Conservation (phyloP, 495 filamentous ascomycete species). For the Tuber indicum region DNA sequence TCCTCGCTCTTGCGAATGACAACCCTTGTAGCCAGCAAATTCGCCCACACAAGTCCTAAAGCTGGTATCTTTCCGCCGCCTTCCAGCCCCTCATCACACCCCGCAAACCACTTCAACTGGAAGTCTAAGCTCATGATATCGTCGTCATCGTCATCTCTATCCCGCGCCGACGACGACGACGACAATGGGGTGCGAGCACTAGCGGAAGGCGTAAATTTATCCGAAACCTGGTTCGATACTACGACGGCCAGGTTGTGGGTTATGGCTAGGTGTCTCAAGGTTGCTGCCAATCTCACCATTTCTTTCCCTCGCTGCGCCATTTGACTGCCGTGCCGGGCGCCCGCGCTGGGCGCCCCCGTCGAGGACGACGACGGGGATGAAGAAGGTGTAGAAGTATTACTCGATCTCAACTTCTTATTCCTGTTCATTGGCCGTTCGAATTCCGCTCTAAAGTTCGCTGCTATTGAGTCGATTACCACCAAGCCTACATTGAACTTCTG, state of each 20-base stretch:
- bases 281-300: conserved; percentile 66
- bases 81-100: conserved; percentile 67
- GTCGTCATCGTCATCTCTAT: not conserved
- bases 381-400: not conserved
- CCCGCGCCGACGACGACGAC: not conserved
- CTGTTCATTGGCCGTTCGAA: conserved; percentile 52
- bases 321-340: not conserved
- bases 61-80: conserved; percentile 66
- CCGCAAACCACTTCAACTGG: conserved; percentile 89
- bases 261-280: conserved; percentile 66
- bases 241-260: conserved; percentile 73
- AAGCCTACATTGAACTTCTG: conserved; percentile 66
- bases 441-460: conserved; percentile 91
- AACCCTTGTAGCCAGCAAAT: conserved; percentile 73
- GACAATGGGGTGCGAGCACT: not conserved
- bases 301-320: conserved; percentile 46
- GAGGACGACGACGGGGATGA: conserved; percentile 11
- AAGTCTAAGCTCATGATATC: conserved; percentile 56
- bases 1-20: conserved; percentile 62
- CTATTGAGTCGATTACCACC: conserved; percentile 79
- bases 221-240: conserved; percentile 91
- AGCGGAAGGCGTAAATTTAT: conserved; percentile 55
- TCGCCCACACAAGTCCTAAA: conserved; percentile 83
- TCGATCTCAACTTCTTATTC: conserved; percentile 18
- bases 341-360: not conserved